phyloP scores from a whole-genome alignment of 345 rosid genomes.

The Boechera retrofracta region DNA sequence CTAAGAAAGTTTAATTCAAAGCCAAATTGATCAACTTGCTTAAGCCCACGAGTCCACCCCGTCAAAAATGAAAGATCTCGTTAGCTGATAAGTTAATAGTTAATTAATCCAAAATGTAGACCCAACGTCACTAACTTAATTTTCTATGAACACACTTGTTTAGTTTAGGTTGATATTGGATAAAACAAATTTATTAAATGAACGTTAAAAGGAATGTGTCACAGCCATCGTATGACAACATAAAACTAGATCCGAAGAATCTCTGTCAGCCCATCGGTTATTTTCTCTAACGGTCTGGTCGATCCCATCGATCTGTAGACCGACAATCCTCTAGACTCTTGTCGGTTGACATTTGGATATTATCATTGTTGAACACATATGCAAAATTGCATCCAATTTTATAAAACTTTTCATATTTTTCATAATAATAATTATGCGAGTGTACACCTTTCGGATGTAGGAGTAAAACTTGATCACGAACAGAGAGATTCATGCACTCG shows the following conservation, averaged over 20 bases:
- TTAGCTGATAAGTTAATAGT: slow-evolving; percentile 1
- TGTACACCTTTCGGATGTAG: neutral
- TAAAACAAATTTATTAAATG: neutral
- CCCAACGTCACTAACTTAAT: neutral
- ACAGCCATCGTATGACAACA: slow-evolving; percentile 22
- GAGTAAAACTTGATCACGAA: slow-evolving; percentile 3
- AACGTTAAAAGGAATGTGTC: slow-evolving; percentile 28
- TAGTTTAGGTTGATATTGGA: neutral
- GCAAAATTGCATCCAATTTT: neutral
- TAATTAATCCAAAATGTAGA: slow-evolving; percentile 15
- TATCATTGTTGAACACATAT: neutral
- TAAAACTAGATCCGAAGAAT: slow-evolving; percentile 36
- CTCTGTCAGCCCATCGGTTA: slow-evolving; percentile 32
- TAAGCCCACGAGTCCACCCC: slow-evolving; percentile 4
- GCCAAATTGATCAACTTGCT: slow-evolving; percentile 40
- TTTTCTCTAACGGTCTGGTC: slow-evolving; percentile 21
- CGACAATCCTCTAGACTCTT: slow-evolving; percentile 21
- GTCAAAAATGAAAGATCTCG: neutral
- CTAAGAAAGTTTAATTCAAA: slow-evolving; percentile 23
- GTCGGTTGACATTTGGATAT: slow-evolving; percentile 14
- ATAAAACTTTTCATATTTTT: neutral
- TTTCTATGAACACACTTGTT: slow-evolving; percentile 27
- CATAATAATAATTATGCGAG: neutral
- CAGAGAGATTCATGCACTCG: slow-evolving; percentile 27
- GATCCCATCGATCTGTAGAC: slow-evolving; percentile 26